Percentiles rank a stretch among this genome's conserved stretches.
These are phyloP conservation scores for Pyrenopolyporus hunteri DNA, from an alignment of 495 filamentous ascomycete species.

Conservation along the genomic window DNA sequence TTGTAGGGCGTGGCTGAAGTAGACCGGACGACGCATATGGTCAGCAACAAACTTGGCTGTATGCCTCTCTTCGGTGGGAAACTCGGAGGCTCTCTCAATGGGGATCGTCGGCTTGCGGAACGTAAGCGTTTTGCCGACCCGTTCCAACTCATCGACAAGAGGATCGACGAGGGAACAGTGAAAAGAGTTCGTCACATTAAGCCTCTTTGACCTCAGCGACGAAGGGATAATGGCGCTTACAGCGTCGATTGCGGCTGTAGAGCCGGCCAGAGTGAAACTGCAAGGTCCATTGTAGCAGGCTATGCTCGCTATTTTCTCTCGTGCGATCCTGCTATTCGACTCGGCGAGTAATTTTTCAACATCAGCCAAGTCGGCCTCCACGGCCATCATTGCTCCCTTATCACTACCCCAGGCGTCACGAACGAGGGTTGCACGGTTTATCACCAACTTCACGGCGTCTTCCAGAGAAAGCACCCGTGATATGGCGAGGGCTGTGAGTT, in stretches of 20 bases:
- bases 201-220: constrained; percentile 45
- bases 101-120: constrained; percentile 45
- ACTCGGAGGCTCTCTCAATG: constrained; percentile 43
- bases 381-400: constrained; percentile 52
- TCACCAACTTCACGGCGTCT: constrained; percentile 50
- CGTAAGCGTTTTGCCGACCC: constrained; percentile 37
- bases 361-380: constrained; percentile 47
- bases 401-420: constrained; percentile 49
- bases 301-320: constrained; percentile 40
- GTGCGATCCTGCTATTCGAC: constrained; percentile 12
- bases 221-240: constrained; percentile 29
- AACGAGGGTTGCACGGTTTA: constrained; percentile 48
- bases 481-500: constrained; percentile 55
- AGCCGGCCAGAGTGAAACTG: constrained; percentile 56
- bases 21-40: constrained; percentile 59
- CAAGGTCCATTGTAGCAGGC: constrained; percentile 59
- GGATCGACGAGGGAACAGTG: constrained; percentile 56
- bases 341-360: constrained; percentile 41
- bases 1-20: constrained; percentile 57
- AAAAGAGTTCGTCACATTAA: constrained; percentile 59
- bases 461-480: constrained; percentile 43
- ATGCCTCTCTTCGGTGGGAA: constrained; percentile 45
- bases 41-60: constrained; percentile 49
- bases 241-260: constrained; percentile 44
- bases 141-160: constrained; percentile 44